phyloP scores from a whole-genome alignment of 2,329 filamentous ascomycete genomes.

The Calonectria pseudoturangicola region DNA sequence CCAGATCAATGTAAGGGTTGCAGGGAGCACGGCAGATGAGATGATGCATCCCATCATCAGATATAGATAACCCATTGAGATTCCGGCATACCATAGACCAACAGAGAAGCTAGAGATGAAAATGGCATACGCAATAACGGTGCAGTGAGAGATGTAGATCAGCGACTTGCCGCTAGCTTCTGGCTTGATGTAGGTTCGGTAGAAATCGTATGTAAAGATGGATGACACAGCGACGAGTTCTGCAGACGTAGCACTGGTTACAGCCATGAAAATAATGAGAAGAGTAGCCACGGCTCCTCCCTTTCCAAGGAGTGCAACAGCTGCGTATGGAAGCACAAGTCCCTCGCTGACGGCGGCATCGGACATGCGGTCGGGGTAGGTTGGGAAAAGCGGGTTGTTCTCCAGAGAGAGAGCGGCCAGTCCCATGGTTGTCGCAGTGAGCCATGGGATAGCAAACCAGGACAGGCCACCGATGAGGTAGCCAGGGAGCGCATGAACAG shows the following conservation, averaged over 20 bases:
- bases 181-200: constrained; percentile 79
- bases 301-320: constrained; percentile 83
- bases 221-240: constrained; percentile 89
- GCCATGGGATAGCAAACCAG: constrained; percentile 96
- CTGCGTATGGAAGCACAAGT: constrained; percentile 88
- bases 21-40: constrained; percentile 88
- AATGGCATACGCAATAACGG: constrained; percentile 82
- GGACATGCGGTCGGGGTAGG: constrained; percentile 67
- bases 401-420: constrained; percentile 88
- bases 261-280: constrained; percentile 54
- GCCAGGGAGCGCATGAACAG: constrained; percentile 89
- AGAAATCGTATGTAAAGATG: constrained; percentile 89
- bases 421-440: constrained; percentile 92
- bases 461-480: constrained; percentile 90
- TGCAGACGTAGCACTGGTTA: constrained; percentile 70
- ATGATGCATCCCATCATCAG: constrained; percentile 95
- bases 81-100: constrained; percentile 82
- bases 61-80: constrained; percentile 93
- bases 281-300: constrained; percentile 50
- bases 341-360: constrained; percentile 84
- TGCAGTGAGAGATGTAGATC: constrained; percentile 85
- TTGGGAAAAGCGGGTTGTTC: constrained; percentile 58
- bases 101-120: constrained; percentile 87
- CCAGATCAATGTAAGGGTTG: constrained; percentile 88
- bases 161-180: constrained; percentile 83